Evolutionary conservation across 371 early-diverging fungal genomes (phyloP), one percentile per base, ranked within the genome.

Genomic region (Rhizopus sp.): DNA sequence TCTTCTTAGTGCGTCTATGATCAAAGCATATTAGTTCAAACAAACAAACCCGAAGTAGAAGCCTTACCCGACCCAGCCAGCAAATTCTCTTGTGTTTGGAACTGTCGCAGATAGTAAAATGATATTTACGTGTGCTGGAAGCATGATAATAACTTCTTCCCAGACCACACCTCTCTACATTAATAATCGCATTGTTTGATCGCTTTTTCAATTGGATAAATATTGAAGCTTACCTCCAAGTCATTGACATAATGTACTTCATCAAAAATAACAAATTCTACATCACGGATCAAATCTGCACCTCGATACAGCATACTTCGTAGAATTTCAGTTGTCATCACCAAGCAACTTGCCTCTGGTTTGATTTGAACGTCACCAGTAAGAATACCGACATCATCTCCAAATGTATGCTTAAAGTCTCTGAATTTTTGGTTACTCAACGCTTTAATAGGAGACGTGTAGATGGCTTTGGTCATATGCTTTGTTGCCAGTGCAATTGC

Each of bases 101-200:
- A 99, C 97, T 8, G 99, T 99, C 0, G 99, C 99, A 32, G 97
- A 97, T 17, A 99, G 82, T 41, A 99, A 69, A 55, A 99, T 93
- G 13, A 99, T 76, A 12, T 83, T 94, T 5, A 97, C 90, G 69
- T 97, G 97, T 0, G 91, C 85, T 3, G 97, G 99, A 5, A 99
- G 79, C 98, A 99, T 96, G 64, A 99, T 99, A 55, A 99, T 97
- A n/a, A 97, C 97, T 74, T 99, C 99, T 77, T 99, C 99, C 99
- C 99, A 99, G 7, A 99, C 99, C 3, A 99, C 99, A 54, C 99
- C 99, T 62, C 99, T 87, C 86, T 94, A 56, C 7, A 35, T 4
- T 5, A 12, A 52, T 17, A 5, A 39, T 7, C 13, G 6, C 4
- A 15, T 31, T 15, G 37, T 29, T 10, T 8, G 15, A 16, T 57